These are phyloP conservation scores for Aspergillus mulundensis DNA, from an alignment of 495 filamentous ascomycete species.

Conservation along the genomic window DNA sequence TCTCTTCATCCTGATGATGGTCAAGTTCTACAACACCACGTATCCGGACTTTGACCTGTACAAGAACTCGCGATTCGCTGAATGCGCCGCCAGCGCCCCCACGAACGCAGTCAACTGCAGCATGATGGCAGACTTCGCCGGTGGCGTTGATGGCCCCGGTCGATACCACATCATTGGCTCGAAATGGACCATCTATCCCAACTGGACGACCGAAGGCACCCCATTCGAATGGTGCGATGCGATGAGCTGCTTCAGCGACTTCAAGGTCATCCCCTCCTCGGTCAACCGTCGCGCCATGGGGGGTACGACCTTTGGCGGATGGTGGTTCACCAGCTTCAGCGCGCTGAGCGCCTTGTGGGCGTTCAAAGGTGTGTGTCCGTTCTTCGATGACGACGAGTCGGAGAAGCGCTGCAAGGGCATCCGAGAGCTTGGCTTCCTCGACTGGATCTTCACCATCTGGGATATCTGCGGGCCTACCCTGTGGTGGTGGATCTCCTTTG, in stretches of 20 bases:
- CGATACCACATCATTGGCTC: too few relatives aligned
- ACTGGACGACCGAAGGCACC: background rate
- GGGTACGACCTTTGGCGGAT: background rate
- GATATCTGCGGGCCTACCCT: background rate
- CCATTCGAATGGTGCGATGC: background rate
- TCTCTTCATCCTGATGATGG: background rate
- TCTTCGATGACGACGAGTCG: background rate
- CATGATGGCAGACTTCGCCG: too few relatives aligned
- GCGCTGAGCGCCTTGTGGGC: background rate
- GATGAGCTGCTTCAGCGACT: background rate
- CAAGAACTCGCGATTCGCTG: background rate
- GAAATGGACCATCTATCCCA: too few relatives aligned
- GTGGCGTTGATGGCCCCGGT: too few relatives aligned
- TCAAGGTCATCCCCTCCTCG: background rate
- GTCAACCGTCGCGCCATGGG: background rate
- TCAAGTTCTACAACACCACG: background rate
- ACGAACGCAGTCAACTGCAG: background rate
- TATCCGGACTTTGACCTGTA: background rate
- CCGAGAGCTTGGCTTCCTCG: background rate
- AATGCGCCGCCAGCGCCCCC: background rate
- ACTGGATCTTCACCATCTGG: background rate
- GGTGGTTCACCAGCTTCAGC: background rate
- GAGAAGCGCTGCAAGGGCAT: background rate
- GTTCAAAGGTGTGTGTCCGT: background rate
- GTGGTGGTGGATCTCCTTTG: background rate